Evolutionary conservation across 2,329 filamentous ascomycete genomes (phyloP), one percentile per base, ranked within the genome.

Genomic region (Aplosporella prunicola): DNA sequence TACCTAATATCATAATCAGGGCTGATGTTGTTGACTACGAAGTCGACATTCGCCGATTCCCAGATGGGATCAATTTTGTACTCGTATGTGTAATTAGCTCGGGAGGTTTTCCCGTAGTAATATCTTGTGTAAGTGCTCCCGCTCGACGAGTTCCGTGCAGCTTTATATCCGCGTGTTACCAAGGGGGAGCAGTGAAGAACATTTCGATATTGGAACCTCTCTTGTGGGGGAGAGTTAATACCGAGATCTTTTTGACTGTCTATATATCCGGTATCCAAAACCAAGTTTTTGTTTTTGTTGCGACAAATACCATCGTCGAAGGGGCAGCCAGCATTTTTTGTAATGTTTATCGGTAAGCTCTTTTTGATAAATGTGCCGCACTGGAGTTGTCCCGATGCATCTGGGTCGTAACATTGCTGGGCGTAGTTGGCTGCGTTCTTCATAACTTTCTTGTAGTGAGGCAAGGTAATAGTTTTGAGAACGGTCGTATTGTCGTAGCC

Each of bases 181-280:
- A 25, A 7, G 5, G 31, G 31, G 8, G 32, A 14, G 10, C 32
- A 25, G 17, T 18, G n/a, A 9, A 25, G 13, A 17, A 10, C 9
- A n/a, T 14, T 7, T 15, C 30, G 22, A 20, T 23, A 32, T 15
- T 4, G 10, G 22, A 53, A 51, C 2, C 46, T 44, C 5, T 46
- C 23, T 7, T 43, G 32, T 2, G 50, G 46, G 2, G 47, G 41
- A 2, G 47, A 28, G 14, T 55, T 55, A 32, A 52, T 47, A 7
- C 51, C 52, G 2, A 55, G 42, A 30, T 55, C 37, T 0, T 44
- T 5, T n/a, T 47, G 39, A 31, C 46, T 51, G 33, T 53, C 40
- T 3, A 54, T 27, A 13, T 40, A 42, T 1, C 52, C 52, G 2
- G 49, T 48, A 27, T 55, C 49, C 13, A 55, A 20, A 4, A 44